Conservation (phyloP, 495 filamentous ascomycete species). For the Penicillium parvum region DNA sequence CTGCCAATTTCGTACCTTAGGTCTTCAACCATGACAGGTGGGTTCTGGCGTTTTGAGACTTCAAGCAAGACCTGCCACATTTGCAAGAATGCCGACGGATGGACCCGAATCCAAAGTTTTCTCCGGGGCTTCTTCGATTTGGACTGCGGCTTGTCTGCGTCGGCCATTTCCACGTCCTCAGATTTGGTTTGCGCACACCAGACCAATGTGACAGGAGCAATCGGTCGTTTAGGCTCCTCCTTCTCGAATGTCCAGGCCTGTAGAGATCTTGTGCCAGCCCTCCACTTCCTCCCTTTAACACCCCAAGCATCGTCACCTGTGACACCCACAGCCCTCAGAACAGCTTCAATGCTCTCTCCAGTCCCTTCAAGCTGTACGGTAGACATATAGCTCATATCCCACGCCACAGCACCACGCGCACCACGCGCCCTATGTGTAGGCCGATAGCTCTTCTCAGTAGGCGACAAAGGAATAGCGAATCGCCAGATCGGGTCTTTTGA, state of each 20-base stretch:
- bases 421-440: constrained; percentile 79
- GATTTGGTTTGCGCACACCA: constrained; percentile 48
- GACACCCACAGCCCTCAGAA: constrained; percentile 58
- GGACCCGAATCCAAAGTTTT: constrained; percentile 69
- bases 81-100: constrained; percentile 86
- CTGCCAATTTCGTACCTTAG: constrained; percentile 92
- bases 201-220: constrained; percentile 74
- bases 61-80: constrained; percentile 73
- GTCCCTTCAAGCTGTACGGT: constrained; percentile 75
- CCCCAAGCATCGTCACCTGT: constrained; percentile 56
- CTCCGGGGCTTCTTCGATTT: constrained; percentile 43
- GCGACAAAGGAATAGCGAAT: constrained; percentile 77
- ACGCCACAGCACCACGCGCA: constrained; percentile 64
- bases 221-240: constrained; percentile 48
- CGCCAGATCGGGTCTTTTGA: constrained; percentile 79
- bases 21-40: constrained; percentile 76
- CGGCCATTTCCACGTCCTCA: constrained; percentile 35
- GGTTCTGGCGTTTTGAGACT: constrained; percentile 64
- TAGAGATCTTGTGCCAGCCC: constrained; percentile 64
- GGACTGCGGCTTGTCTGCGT: constrained; percentile 20
- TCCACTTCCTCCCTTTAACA: constrained; percentile 66
- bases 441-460: constrained; percentile 84
- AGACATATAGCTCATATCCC: constrained; percentile 95
- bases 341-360: constrained; percentile 54
- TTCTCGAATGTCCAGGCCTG: constrained; percentile 61